Base-by-base conservation (phyloP, 1,284 basidiomycete genomes). In the Marasmius oreades region DNA sequence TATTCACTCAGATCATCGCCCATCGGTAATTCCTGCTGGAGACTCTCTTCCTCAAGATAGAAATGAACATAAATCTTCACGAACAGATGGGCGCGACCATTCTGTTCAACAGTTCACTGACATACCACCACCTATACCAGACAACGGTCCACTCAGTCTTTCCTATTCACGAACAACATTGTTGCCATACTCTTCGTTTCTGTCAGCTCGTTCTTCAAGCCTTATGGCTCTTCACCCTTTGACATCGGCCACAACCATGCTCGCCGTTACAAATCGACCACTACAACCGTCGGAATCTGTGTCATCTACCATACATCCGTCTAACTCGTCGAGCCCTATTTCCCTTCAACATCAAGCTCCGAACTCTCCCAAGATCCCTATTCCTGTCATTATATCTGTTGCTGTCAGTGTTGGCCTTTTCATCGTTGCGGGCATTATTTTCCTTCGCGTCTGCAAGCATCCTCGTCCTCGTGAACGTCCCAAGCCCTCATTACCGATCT, bases 401-500 rank as follows among this genome's bases (percentile, higher is more conserved):
- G 70, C 81, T 22, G 72, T 89, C 22, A 74, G 81, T 36, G 70
- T 86, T 37, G 83, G 87, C 8, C 78, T 81, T 34, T 74, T 73
- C 5, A 73, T 84, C 59, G 70, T 86, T 6, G 69, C 90, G 20
- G 67, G 83, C 4, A 71, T 79, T 57, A 64, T 86, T 51, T 58
- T 80, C n/a, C 62, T 77, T 59, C 80, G 73, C 56, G 65, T 78
- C 51, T 78, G 77, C 55, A 70, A 66, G 55, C 78, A 77, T 14
- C 82, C 82, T 24, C 74, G 72, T 24, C 77, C 75, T 46, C 76
- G 76, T 33, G 73, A 70, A 23, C 78, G 75, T 23, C 84, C 82
- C 8, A 84, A 76, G 14, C 87, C 86, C 6, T 90, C 88, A 33
- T 73, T 85, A n/a, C 88, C 88, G 0, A 86, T 88, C 50, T 72